A percentile compares a stretch with the other conserved stretches of the same genome.
phyloP scores from a whole-genome alignment of 768 basidiomycete genomes.

The Zangia roseola region DNA sequence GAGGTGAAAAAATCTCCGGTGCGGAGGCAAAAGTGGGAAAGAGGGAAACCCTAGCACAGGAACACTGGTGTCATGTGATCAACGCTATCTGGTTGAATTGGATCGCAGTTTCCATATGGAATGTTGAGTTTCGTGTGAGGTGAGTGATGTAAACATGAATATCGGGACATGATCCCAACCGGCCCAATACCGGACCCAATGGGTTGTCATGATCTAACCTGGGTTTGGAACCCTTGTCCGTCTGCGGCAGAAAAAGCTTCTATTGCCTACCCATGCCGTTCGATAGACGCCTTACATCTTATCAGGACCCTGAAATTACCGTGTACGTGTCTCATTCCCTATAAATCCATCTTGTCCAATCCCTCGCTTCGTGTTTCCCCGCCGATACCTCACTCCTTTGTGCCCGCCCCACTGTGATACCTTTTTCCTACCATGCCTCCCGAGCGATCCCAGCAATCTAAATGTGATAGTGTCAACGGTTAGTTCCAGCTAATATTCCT shows the following conservation, averaged over 20 bases:
- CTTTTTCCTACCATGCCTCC: slow-evolving; percentile 42
- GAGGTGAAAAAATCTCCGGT: slow-evolving; percentile 12
- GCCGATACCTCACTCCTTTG: slow-evolving; percentile 19
- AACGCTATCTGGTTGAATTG: slow-evolving; percentile 2
- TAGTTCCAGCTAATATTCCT: slow-evolving; percentile 11
- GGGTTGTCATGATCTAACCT: slow-evolving; percentile 16
- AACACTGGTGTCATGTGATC: slow-evolving; percentile 15
- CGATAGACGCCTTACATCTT: slow-evolving; percentile 30
- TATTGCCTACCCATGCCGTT: slow-evolving; percentile 32
- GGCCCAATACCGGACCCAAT: slow-evolving; percentile 18
- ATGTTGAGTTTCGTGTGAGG: slow-evolving; percentile 14
- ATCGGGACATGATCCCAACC: slow-evolving; percentile 18
- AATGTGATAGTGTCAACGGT: slow-evolving; percentile 38
- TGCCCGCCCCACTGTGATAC: slow-evolving; percentile 24
- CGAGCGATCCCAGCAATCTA: slow-evolving; percentile 39
- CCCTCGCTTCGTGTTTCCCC: slow-evolving; percentile 24
- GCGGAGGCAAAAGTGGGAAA: slow-evolving; percentile 19
- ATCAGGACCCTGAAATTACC: slow-evolving; percentile 35
- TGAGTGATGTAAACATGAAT: slow-evolving; percentile 12
- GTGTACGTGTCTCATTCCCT: slow-evolving; percentile 32
- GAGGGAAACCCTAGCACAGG: slow-evolving; percentile 9
- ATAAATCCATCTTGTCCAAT: slow-evolving; percentile 28
- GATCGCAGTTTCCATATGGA: slow-evolving; percentile 19
- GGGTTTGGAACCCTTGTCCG: slow-evolving; percentile 25
- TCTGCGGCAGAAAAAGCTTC: slow-evolving; percentile 23